These are phyloP conservation scores for Trichophyton rubrum DNA, from an alignment of 2,329 filamentous ascomycete genomes.

Conservation along the genomic window DNA sequence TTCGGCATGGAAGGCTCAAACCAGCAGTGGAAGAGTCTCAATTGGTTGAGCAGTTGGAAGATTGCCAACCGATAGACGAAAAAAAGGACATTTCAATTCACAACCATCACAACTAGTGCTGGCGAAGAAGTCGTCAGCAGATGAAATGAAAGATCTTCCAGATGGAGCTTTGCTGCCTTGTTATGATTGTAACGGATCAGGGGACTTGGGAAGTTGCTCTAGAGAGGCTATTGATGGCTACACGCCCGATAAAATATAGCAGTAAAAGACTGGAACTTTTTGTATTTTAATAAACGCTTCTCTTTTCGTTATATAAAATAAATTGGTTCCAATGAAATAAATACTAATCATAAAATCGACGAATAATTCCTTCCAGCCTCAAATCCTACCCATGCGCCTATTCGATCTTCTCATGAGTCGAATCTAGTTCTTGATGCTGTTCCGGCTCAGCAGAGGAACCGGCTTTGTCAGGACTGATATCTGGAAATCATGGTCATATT, in stretches of 20 bases:
- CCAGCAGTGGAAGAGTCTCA: constrained; percentile 77
- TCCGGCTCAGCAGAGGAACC: neutral
- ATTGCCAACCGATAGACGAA: constrained; percentile 49
- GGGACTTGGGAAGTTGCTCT: neutral
- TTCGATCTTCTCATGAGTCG: neutral
- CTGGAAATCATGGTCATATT: constrained; percentile 4
- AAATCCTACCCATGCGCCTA: neutral
- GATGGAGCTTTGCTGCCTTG: neutral
- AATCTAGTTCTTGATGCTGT: neutral
- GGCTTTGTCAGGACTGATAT: constrained; percentile 7
- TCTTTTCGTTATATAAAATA: neutral
- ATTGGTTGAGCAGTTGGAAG: constrained; percentile 83
- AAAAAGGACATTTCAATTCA: neutral
- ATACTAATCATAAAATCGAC: neutral
- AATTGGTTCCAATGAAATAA: neutral
- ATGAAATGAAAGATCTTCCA: neutral
- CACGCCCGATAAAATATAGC: too few species aligned
- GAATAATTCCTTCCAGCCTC: neutral
- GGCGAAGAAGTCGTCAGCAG: neutral
- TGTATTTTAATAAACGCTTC: constrained; percentile 3
- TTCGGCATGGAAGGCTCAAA: constrained; percentile 88
- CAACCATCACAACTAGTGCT: neutral
- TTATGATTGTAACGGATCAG: neutral
- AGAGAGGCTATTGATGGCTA: neutral
- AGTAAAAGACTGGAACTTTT: neutral